These are phyloP conservation scores for Fusarium keratoplasticum DNA, from an alignment of 2,329 filamentous ascomycete genomes.

Conservation along the genomic window DNA sequence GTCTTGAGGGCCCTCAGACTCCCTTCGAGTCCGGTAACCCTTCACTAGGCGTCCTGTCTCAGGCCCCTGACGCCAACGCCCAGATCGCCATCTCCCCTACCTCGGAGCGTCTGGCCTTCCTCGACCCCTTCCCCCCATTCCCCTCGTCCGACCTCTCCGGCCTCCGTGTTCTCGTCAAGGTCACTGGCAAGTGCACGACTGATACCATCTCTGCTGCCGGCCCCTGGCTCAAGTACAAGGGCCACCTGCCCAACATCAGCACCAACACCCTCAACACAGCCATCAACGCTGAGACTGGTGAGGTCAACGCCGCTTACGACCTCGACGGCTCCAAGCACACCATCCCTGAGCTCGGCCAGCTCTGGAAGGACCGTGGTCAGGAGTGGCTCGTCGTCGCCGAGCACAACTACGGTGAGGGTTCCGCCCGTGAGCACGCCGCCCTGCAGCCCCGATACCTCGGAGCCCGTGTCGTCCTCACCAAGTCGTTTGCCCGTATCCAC, in stretches of 20 bases:
- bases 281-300: conserved; percentile 89
- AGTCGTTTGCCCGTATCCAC: conserved; percentile 92
- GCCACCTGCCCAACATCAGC: conserved; percentile 96
- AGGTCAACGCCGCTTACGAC: conserved; percentile 94
- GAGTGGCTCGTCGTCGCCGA: conserved; percentile 96
- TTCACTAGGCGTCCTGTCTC: conserved; percentile 78
- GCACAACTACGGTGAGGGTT: conserved; percentile 96
- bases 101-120: conserved; percentile 89
- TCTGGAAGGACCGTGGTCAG: conserved; percentile 80
- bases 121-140: conserved; percentile 91
- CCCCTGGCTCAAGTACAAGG: conserved; percentile 99
- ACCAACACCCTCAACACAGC: conserved; percentile 98
- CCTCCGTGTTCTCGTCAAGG: conserved; percentile 92
- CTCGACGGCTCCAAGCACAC: conserved; percentile 78
- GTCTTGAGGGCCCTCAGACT: conserved; percentile 69
- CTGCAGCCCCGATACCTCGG: conserved; percentile 92
- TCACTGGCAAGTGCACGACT: conserved; percentile 96
- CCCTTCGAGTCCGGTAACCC: conserved; percentile 84
- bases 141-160: conserved; percentile 78
- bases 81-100: conserved; percentile 83
- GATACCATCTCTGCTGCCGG: conserved; percentile 97
- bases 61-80: conserved; percentile 76
- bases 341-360: conserved; percentile 87
- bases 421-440: conserved; percentile 88
- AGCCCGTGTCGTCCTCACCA: conserved; percentile 83